Base-by-base conservation (phyloP, 306 rosid genomes). In the Pyrus betulifolia region DNA sequence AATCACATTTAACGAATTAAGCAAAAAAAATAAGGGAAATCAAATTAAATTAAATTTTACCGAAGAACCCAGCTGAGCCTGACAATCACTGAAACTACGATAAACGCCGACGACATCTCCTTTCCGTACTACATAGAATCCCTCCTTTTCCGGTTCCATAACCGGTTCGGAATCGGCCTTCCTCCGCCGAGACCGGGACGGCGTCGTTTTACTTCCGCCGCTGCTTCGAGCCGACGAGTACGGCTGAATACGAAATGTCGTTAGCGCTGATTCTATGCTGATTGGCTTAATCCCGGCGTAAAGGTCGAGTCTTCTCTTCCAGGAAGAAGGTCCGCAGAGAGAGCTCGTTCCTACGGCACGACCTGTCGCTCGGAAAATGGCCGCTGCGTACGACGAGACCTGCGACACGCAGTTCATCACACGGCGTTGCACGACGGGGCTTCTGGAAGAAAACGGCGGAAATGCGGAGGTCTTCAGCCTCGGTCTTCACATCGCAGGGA, bases 41-140 rank as follows among this genome's bases (percentile, higher is more conserved):
- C 14, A 84, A 79, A n/a, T 1, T 7, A 65, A 31, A 12, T 9
- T 19, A 25, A 23, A 44, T 10, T 85, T 74, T 88, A 90, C 98
- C 74, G 97, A 91, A 31, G 96, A 82, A 74, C 95, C 96, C 75
- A 87, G 90, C 84, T 92, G 96, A 74, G 97, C 88, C 68, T 92
- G 98, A 40, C 90, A 92, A 31, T 94, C 96, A 59, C 46, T 40
- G 69, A 88, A 87, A 78, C 64, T 89, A 5, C 49, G 89, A 59
- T 92, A 94, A 44, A 94, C 78, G 11, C 98, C 98, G 42, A 94
- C 82, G 46, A 90, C 57, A 62, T 92, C 97, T 61, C 97, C 98
- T 72, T 92, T 94, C 11, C 98, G 86, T 27, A 94, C 96, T 1
- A 92, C 97, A 25, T 78, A 95, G 84, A 92, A 95, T 13, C 87